Percentiles rank a stretch among this genome's conserved stretches.
These are phyloP conservation scores for Yamadazyma paraphyllophila DNA, from an alignment of 805 yeast species.

Conservation along the genomic window DNA sequence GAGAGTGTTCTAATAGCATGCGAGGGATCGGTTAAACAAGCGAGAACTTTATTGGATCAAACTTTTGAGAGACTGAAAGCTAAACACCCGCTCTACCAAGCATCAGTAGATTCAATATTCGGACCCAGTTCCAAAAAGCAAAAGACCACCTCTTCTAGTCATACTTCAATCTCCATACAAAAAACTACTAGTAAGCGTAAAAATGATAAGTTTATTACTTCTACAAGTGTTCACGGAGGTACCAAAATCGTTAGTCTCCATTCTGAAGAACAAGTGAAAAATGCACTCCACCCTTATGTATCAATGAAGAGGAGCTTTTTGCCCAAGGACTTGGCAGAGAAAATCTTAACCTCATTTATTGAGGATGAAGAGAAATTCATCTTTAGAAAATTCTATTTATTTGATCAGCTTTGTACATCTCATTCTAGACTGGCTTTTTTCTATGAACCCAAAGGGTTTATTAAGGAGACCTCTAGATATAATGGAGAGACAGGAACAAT, in stretches of 20 bases:
- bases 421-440: slow-evolving; percentile 45
- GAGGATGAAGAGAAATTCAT: slow-evolving; percentile 40
- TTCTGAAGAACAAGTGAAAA: slow-evolving; percentile 50
- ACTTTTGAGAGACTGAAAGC: slow-evolving; percentile 17
- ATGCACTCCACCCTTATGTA: slow-evolving; percentile 46
- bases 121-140: neutral
- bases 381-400: slow-evolving; percentile 53
- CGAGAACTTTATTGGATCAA: slow-evolving; percentile 42
- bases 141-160: neutral
- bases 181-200: too few relatives aligned
- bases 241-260: slow-evolving; percentile 40
- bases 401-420: slow-evolving; percentile 59
- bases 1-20: slow-evolving; percentile 54
- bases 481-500: slow-evolving; percentile 40
- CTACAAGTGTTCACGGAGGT: neutral
- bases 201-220: neutral
- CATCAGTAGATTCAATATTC: slow-evolving; percentile 13
- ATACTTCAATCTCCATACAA: too few relatives aligned
- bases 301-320: slow-evolving; percentile 51
- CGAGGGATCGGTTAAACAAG: slow-evolving; percentile 48
- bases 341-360: slow-evolving; percentile 41
- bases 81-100: slow-evolving; percentile 16
- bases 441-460: slow-evolving; percentile 16
- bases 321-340: slow-evolving; percentile 48
- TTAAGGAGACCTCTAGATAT: slow-evolving; percentile 26